Evolutionary conservation across 2,329 filamentous ascomycete genomes (phyloP).

Genomic region (Alternaria ethzedia): DNA sequence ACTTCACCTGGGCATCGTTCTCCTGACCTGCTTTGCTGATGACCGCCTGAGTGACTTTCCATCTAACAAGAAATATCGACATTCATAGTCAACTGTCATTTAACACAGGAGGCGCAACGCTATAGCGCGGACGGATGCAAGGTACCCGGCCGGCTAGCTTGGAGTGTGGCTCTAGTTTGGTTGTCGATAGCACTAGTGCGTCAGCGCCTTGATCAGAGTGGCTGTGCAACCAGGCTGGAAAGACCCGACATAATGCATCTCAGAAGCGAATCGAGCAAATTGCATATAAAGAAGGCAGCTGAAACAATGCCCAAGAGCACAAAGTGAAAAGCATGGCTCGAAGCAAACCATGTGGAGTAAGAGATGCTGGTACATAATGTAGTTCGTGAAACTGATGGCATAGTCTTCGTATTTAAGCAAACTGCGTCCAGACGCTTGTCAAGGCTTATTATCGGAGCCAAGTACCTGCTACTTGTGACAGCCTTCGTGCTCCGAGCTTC

Average conservation of each 20-base stretch:
- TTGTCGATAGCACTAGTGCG: background rate
- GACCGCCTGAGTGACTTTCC: fast-evolving
- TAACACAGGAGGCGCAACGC: background rate
- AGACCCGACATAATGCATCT: background rate
- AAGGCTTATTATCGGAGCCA: background rate
- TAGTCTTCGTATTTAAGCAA: background rate
- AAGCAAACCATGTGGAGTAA: background rate
- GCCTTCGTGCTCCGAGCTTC: background rate
- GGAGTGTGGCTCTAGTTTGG: background rate
- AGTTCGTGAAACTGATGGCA: background rate
- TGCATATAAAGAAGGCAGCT: background rate
- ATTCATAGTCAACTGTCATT: background rate
- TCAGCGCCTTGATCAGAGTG: background rate
- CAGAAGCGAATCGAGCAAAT: background rate
- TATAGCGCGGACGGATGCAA: background rate
- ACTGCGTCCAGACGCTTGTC: background rate
- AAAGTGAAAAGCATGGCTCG: background rate
- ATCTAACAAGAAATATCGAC: background rate
- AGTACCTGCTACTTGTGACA: background rate
- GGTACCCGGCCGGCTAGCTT: background rate
- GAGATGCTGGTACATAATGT: background rate
- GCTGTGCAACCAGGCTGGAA: background rate
- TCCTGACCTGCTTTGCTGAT: background rate
- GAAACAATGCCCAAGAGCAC: background rate
- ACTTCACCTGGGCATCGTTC: background rate